Evolutionary conservation across 768 basidiomycete species (phyloP).

Genomic region (Saitozyma podzolica): DNA sequence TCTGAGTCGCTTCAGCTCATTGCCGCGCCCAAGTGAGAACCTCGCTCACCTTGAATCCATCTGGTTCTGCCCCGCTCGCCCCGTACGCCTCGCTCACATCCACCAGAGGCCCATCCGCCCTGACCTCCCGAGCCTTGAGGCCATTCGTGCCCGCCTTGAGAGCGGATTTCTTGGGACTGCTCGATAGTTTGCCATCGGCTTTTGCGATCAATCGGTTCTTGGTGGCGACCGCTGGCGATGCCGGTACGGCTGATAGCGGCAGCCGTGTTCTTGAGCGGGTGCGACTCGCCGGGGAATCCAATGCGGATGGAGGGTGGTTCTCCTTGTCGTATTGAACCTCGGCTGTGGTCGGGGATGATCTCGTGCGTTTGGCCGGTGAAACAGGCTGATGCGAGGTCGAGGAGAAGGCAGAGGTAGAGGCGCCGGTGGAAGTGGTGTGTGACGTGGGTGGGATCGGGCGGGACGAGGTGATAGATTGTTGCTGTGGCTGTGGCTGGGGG

Average conservation of each 20-base stretch:
- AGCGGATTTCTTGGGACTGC: conserved; percentile 32
- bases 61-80: conserved; percentile 37
- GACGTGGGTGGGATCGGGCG: not conserved
- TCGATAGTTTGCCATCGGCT: conserved; percentile 46
- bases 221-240: not conserved
- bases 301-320: conserved; percentile 22
- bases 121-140: conserved; percentile 1
- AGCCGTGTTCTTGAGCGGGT: conserved; percentile 32
- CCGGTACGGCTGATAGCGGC: not conserved
- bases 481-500: not conserved
- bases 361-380: not conserved
- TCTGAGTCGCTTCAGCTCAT: too few relatives aligned
- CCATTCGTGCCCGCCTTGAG: conserved; percentile 16
- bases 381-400: not conserved
- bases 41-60: conserved; percentile 33
- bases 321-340: conserved; percentile 23
- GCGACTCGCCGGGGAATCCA: conserved; percentile 30
- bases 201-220: conserved; percentile 36
- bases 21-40: not conserved
- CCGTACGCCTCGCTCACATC: conserved; percentile 51
- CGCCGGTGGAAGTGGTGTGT: too few relatives aligned
- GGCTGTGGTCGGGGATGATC: not conserved
- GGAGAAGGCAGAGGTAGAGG: too few relatives aligned
- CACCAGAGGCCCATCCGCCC: conserved; percentile 29
- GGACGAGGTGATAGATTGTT: not conserved